Conservation (phyloP, 108 stramenopile species). For the Cyclostephanos tholiformis region DNA sequence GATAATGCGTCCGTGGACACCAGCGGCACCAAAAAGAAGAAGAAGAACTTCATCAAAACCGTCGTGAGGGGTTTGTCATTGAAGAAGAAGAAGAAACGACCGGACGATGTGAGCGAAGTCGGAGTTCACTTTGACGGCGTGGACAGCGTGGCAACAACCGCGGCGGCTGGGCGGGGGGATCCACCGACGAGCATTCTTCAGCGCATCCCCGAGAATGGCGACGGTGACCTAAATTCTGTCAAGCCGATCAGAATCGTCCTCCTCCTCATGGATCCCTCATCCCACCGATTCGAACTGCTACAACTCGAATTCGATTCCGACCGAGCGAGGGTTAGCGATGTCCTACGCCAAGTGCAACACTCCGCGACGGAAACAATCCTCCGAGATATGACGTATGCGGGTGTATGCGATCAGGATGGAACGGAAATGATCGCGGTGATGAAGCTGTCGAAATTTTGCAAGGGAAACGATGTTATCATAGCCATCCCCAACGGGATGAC, state of each 20-base stretch:
- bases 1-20: constrained; percentile 28
- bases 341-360: constrained; percentile 67
- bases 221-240: not conserved
- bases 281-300: constrained; percentile 80
- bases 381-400: constrained; percentile 50
- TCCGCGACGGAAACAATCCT: constrained; percentile 71
- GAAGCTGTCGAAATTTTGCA: constrained; percentile 55
- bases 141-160: not conserved
- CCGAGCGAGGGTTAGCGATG: constrained; percentile 65
- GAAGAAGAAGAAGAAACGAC: constrained; percentile 34
- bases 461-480: constrained; percentile 64
- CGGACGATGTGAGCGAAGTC: constrained; percentile 33
- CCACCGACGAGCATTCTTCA: not conserved
- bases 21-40: constrained; percentile 39
- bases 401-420: constrained; percentile 54
- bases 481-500: constrained; percentile 66
- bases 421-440: constrained; percentile 41
- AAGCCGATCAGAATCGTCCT: constrained; percentile 69
- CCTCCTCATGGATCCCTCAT: constrained; percentile 76
- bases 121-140: constrained; percentile 14
- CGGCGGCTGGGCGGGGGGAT: not conserved
- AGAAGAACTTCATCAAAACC: constrained; percentile 31
- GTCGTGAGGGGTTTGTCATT: constrained; percentile 33
- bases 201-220: not conserved
- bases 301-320: constrained; percentile 86